Evolutionary conservation across 148 eudicot genomes (phyloP).

Genomic region (Fagopyrum tataricum): DNA sequence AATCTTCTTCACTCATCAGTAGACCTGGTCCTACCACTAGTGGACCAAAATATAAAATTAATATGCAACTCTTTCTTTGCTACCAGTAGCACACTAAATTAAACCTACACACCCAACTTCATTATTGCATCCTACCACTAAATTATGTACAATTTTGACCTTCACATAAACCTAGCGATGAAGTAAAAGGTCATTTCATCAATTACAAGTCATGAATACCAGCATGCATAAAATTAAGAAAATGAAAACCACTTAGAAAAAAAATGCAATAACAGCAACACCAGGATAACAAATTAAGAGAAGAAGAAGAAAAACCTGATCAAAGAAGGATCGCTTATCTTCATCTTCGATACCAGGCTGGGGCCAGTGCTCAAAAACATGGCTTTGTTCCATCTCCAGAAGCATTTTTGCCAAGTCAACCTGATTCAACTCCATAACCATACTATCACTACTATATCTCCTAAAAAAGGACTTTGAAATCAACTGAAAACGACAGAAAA

Average conservation of each 20-base stretch:
- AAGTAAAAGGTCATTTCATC: not conserved
- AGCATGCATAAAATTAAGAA: not conserved
- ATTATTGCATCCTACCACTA: not conserved
- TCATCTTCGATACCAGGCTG: constrained; percentile 73
- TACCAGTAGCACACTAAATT: not conserved
- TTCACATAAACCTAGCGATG: not conserved
- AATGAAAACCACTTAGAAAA: not conserved
- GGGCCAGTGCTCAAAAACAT: constrained; percentile 73
- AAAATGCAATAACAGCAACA: not conserved
- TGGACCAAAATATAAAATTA: not conserved
- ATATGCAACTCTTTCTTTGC: not conserved
- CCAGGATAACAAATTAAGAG: not conserved
- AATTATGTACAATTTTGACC: not conserved
- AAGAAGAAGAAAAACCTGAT: constrained; percentile 45
- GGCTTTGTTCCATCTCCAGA: constrained; percentile 60
- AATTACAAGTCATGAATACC: not conserved
- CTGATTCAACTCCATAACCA: constrained; percentile 21
- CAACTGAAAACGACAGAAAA: not conserved
- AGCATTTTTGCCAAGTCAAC: constrained; percentile 67
- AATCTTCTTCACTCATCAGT: not conserved
- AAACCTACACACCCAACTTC: not conserved
- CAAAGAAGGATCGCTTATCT: constrained; percentile 56
- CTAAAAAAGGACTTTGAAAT: not conserved
- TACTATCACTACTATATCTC: not conserved
- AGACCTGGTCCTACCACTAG: not conserved